Evolutionary conservation across 768 basidiomycete species (phyloP), one percentile per base, ranked within the genome.

Genomic region (Leccinum broughii): DNA sequence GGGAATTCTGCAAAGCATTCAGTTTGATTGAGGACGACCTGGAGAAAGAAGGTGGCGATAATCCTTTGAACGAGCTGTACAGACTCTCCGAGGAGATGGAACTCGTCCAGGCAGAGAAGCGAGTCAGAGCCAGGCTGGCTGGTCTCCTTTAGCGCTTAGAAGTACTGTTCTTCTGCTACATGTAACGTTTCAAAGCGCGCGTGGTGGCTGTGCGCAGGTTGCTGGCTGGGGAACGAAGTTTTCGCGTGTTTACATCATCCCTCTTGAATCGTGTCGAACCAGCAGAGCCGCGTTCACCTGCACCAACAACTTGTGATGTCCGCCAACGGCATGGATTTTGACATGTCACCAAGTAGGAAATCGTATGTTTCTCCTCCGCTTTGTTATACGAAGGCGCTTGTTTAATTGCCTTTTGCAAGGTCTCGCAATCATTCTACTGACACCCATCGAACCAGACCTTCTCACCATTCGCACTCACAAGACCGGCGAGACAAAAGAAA

Each of bases 391-490:
- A 20, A 8, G 26, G 10, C 24, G 44, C 10, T 59, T 51, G 24
- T 61, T 64, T 2, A 65, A 61, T 55, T 58, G 57, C 32, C 50
- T 37, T 52, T 62, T 58, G 28, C 51, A 60, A 86, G 87, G 58
- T 88, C 87, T 62, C 86, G 89, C 66, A 88, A 88, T 70, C 84
- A 85, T 72, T 91, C 90, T 3, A 85, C 86, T 39, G 90, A 91
- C 71, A 92, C 90, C 10, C 84, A 85, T 65, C 85, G 83, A 49
- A 91, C 89, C 22, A 82, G 80, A 65, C 82, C 83, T 60, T 92
- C 90, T 51, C 89, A 90, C 67, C 81, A 85, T 62, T 93, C 92
- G 10, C 77, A 76, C 55, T 92, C 91, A 24, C 80, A 83, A 66
- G 89, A 88, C 57, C 77, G 64, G 24, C 68, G 73, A 51, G 72